phyloP scores from a whole-genome alignment of 345 rosid species.

The Aquilaria yunnanensis region DNA sequence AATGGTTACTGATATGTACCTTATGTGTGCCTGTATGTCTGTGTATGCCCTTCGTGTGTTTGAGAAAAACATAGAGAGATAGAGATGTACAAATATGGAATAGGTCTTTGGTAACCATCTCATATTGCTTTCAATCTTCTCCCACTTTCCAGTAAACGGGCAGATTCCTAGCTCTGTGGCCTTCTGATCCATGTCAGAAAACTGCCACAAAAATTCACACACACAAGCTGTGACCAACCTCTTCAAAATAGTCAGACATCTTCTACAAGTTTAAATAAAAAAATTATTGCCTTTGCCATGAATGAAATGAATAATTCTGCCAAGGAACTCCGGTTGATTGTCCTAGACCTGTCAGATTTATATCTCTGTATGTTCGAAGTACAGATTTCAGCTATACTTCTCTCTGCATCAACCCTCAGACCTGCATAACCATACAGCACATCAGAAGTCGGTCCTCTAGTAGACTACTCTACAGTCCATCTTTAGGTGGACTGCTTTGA shows the following conservation, averaged over 20 bases:
- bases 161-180: conserved; percentile 67
- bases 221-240: not conserved
- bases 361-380: conserved; percentile 47
- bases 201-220: conserved; percentile 34
- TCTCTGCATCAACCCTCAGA: conserved; percentile 58
- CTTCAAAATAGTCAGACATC: conserved; percentile 1
- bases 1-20: not conserved
- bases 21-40: no score
- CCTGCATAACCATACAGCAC: conserved; percentile 40
- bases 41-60: not conserved
- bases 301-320: conserved; percentile 75
- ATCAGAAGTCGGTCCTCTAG: no score
- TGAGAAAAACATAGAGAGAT: conserved; percentile 3
- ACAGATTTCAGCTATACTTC: conserved; percentile 38
- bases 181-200: conserved; percentile 39
- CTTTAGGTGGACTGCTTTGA: no score
- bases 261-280: not conserved
- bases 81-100: conserved; percentile 54
- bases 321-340: conserved; percentile 52
- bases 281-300: conserved; percentile 53
- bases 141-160: conserved; percentile 71
- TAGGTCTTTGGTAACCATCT: conserved; percentile 80
- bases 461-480: no score
- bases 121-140: conserved; percentile 44
- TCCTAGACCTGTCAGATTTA: conserved; percentile 34